Evolutionary conservation across 2,329 filamentous ascomycete species (phyloP).

Genomic region (Colletotrichum chlorophyti): DNA sequence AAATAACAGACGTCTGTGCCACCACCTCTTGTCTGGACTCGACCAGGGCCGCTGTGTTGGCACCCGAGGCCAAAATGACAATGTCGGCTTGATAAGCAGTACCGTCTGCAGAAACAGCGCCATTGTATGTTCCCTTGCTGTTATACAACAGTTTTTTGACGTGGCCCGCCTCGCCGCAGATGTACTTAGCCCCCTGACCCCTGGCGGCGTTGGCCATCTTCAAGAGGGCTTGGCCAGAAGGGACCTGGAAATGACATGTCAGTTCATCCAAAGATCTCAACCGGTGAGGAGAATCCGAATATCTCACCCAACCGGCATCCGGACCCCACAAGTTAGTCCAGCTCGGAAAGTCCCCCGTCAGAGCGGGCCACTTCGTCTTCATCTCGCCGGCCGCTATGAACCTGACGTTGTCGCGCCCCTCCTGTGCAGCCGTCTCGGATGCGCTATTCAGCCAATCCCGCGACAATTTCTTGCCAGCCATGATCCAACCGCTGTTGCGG

Average conservation of each 20-base stretch:
- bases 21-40: constrained; percentile 67
- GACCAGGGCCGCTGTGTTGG: constrained; percentile 69
- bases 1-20: constrained; percentile 69
- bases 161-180: constrained; percentile 33
- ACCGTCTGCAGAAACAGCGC: constrained; percentile 57
- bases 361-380: constrained; percentile 35
- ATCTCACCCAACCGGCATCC: constrained; percentile 39
- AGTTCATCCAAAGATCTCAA: background rate
- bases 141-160: constrained; percentile 35
- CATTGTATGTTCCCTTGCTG: constrained; percentile 38
- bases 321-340: constrained; percentile 38
- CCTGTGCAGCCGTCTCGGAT: constrained; percentile 32
- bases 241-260: constrained; percentile 18
- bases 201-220: constrained; percentile 39
- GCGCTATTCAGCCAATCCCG: constrained; percentile 38
- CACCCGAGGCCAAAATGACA: constrained; percentile 70
- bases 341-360: constrained; percentile 34
- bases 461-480: constrained; percentile 34
- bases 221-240: constrained; percentile 36
- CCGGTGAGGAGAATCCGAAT: background rate
- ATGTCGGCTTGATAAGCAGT: constrained; percentile 60
- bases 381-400: constrained; percentile 36
- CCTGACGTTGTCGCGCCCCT: constrained; percentile 32
- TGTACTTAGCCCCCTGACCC: constrained; percentile 35
- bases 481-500: constrained; percentile 38